These are phyloP conservation scores for Wickerhamomyces xylosicus DNA, from an alignment of 805 yeast genomes.

Conservation along the genomic window DNA sequence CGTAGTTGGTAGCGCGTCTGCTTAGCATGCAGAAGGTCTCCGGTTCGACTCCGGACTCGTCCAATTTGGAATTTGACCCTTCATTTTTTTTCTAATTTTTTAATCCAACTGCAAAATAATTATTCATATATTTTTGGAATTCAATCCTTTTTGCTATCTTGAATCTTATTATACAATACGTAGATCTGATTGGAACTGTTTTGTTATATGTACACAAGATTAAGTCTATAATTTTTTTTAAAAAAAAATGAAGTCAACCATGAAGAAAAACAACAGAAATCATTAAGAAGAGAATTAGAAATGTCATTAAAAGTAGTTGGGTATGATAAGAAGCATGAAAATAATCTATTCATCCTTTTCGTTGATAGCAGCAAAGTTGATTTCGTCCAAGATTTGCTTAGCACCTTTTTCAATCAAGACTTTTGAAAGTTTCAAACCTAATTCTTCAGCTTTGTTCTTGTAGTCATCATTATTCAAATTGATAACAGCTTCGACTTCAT, in stretches of 20 bases:
- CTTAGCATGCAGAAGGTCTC: constrained; percentile 76
- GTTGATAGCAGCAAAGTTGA: constrained; percentile 57
- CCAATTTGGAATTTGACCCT: too few species aligned
- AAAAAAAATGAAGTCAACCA: too few species aligned
- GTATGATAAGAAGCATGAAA: constrained; percentile 15
- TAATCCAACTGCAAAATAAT: too few species aligned
- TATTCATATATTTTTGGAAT: too few species aligned
- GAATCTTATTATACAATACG: too few species aligned
- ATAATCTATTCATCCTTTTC: constrained; percentile 19
- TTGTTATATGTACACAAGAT: too few species aligned
- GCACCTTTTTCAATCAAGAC: constrained; percentile 70
- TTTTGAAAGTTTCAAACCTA: constrained; percentile 65
- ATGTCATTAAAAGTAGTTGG: neutral
- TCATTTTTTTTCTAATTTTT: too few species aligned
- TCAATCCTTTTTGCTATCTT: too few species aligned
- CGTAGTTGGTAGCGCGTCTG: constrained; percentile 79
- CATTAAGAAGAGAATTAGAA: neutral
- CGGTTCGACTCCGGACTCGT: constrained; percentile 73
- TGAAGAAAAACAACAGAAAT: too few species aligned
- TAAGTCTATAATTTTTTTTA: too few species aligned
- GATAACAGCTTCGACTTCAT: constrained; percentile 23
- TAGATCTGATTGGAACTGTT: too few species aligned
- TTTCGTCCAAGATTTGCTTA: constrained; percentile 66
- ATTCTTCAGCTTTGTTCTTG: constrained; percentile 49
- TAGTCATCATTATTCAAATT: constrained; percentile 24